Conservation (phyloP, 2,329 filamentous ascomycete species). For the Botrytis sinoallii region DNA sequence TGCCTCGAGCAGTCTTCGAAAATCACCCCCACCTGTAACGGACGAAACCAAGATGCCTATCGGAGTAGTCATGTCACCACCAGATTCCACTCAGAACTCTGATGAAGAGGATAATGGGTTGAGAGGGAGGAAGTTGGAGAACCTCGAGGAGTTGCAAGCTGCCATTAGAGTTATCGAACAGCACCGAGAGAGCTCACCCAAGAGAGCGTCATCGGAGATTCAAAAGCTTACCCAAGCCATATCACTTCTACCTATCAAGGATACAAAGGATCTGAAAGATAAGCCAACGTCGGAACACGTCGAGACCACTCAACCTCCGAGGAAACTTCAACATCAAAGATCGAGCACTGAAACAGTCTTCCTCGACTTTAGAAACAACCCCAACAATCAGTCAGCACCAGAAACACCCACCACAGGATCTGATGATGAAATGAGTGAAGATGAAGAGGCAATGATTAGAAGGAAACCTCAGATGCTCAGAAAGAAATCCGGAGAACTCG, state of each 20-base stretch:
- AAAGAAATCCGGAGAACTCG: slow-evolving; percentile 97
- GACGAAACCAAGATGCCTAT: slow-evolving; percentile 70
- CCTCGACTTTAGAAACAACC: slow-evolving; percentile 34
- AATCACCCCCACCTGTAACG: slow-evolving; percentile 79
- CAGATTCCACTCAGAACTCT: slow-evolving; percentile 76
- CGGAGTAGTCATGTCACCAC: slow-evolving; percentile 85
- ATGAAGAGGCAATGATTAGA: slow-evolving; percentile 53
- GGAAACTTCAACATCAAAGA: slow-evolving; percentile 35
- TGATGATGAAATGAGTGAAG: slow-evolving; percentile 52
- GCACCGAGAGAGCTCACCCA: slow-evolving; percentile 57
- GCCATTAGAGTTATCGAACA: slow-evolving; percentile 79
- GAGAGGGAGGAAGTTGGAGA: slow-evolving; percentile 32
- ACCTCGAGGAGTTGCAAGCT: slow-evolving; percentile 64
- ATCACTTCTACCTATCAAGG: slow-evolving; percentile 39
- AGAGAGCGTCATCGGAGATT: slow-evolving; percentile 26
- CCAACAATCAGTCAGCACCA: slow-evolving; percentile 39
- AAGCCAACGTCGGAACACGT: slow-evolving; percentile 24
- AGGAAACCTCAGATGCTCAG: slow-evolving; percentile 88
- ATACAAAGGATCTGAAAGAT: slow-evolving; percentile 35
- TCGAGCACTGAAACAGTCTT: slow-evolving; percentile 47
- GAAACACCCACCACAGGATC: slow-evolving; percentile 52
- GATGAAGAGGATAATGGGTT: slow-evolving; percentile 67
- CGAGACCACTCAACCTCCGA: slow-evolving; percentile 23
- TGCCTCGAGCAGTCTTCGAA: slow-evolving; percentile 63
- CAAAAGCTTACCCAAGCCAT: slow-evolving; percentile 30